A percentile compares a stretch with the other conserved stretches of the same genome.
phyloP scores from a whole-genome alignment of 1,139 yeast species.

The Hansenula lynferdii region DNA sequence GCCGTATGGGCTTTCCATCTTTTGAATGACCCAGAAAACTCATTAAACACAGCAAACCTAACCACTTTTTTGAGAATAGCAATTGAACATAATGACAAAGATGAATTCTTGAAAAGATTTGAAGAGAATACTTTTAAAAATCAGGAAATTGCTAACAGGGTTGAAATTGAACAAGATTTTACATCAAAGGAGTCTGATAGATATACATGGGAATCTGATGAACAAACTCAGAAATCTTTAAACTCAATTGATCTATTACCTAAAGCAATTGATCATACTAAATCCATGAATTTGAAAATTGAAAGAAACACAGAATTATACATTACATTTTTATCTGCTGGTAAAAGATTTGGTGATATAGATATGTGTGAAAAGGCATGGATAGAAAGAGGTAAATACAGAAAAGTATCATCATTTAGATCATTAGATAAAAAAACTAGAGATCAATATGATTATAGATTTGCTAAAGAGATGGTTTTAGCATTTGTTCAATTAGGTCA shows the following conservation, averaged over 20 bases:
- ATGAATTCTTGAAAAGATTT: conserved; percentile 49
- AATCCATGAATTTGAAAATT: conserved; percentile 7
- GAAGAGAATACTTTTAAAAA: conserved; percentile 42
- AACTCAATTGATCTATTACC: conserved; percentile 14
- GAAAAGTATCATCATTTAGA: conserved; percentile 50
- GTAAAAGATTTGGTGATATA: conserved; percentile 47
- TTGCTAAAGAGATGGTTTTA: conserved; percentile 61
- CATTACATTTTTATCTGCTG: conserved; percentile 61
- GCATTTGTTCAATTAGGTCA: conserved; percentile 47
- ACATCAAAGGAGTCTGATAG: conserved; percentile 4
- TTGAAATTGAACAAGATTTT: conserved; percentile 7
- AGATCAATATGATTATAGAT: conserved; percentile 54
- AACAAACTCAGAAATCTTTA: too few species aligned
- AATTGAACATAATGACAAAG: conserved; percentile 36
- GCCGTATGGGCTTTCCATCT: conserved; percentile 67
- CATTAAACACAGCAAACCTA: conserved; percentile 38
- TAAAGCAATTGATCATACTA: conserved; percentile 8
- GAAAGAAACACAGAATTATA: conserved; percentile 37
- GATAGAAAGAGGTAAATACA: conserved; percentile 71
- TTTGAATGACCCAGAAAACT: conserved; percentile 34
- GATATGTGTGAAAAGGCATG: conserved; percentile 63
- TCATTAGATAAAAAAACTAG: conserved; percentile 33
- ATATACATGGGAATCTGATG: too few species aligned
- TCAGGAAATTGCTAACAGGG: conserved; percentile 7
- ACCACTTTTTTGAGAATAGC: conserved; percentile 54